Evolutionary conservation across 2,329 filamentous ascomycete genomes (phyloP).

Genomic region (Fusarium transvaalense): DNA sequence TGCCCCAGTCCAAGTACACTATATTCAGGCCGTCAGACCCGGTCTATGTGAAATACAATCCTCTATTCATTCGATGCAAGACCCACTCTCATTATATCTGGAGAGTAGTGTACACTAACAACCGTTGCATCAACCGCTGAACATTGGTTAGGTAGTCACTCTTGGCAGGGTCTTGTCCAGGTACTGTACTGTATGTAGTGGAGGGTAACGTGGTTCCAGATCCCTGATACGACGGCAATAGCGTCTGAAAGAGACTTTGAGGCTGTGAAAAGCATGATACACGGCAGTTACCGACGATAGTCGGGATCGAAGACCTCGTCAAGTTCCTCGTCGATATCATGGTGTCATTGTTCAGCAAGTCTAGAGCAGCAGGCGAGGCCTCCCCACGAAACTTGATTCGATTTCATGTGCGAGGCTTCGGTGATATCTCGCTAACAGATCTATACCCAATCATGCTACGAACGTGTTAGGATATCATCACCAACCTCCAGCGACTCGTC

Average conservation of each 20-base stretch:
- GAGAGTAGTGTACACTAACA: too few species aligned
- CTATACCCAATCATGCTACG: fast-evolving
- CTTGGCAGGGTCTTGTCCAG: not conserved
- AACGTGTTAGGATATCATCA: not conserved
- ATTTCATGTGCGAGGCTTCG: not conserved
- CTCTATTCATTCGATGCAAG: too few species aligned
- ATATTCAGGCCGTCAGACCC: too few species aligned
- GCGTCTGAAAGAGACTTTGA: not conserved
- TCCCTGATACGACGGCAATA: not conserved
- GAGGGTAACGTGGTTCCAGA: not conserved
- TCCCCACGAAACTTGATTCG: not conserved
- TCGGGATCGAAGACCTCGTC: not conserved
- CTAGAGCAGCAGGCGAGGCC: not conserved
- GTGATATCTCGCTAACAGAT: not conserved
- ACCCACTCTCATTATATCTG: too few species aligned
- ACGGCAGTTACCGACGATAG: not conserved
- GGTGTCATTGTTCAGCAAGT: not conserved
- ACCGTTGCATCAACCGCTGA: not conserved
- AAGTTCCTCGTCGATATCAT: not conserved
- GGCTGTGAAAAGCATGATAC: not conserved
- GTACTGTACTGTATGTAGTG: too few species aligned
- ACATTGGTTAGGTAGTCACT: not conserved
- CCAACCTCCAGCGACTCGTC: conserved; percentile 7
- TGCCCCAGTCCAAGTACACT: too few species aligned
- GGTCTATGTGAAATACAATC: not conserved